Evolutionary conservation across 1,284 basidiomycete genomes (phyloP), one percentile per base, ranked within the genome.

Genomic region (Butyriboletus appendiculatus): DNA sequence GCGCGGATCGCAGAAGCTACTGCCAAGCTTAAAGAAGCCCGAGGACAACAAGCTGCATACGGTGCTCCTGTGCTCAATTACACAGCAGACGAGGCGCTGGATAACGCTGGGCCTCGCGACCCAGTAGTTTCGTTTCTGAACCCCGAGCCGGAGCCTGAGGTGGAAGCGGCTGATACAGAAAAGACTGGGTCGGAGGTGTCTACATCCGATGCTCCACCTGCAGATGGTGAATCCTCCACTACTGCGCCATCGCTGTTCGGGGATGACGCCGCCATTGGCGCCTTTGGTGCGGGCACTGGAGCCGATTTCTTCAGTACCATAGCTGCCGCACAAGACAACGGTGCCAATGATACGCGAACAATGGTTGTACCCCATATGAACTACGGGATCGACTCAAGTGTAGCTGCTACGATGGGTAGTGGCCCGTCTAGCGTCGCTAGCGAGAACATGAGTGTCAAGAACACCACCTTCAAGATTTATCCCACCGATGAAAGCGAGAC

Each of bases 271-370:
- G 75, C 77, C 50, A 76, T 79, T 22, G 86, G 82, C 8, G 84
- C 83, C 58, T 73, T 76, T 44, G 82, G 81, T 58, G 81, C 80
- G 20, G 84, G 82, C 55, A 80, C 81, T 24, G 88, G 84, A n/a
- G 85, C 81, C 3, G 94, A 97, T 71, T 97, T 98, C 74, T 98
- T 98, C 79, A 91, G 84, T 56, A 88, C 86, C 34, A 88, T 97
- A 66, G 79, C 76, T n/a, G 71, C 79, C 12, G 75, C 72, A 18
- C 67, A 64, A 28, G 73, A 75, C 26, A 3, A 78, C 81, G 53
- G 53, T 33, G 77, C 76, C 28, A 81, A 85, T n/a, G 75, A 81
- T 37, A 80, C 84, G 16, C 81, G 79, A 52, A 75, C 79, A 53
- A 79, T 90, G 32, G 74, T 79, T 50, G 80, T 94, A 12, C 92